Evolutionary conservation across 805 yeast genomes (phyloP), one percentile per base, ranked within the genome.

Genomic region (Kurtzmaniella cleridarum): DNA sequence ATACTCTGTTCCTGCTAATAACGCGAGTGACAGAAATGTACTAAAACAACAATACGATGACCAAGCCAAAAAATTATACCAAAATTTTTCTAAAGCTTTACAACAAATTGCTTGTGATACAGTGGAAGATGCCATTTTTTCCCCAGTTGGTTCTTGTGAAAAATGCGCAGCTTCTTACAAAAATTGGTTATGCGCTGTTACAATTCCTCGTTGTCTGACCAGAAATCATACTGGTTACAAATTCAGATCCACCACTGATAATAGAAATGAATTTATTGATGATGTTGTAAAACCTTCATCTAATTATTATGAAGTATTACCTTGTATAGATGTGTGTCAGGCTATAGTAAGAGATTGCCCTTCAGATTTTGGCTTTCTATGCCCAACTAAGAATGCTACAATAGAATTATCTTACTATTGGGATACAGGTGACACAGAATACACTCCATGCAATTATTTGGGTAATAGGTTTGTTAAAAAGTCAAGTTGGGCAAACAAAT

Each of bases 121-220:
- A 1, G 78, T 75, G 26, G 59, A 65, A 12, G 89, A 79, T 43
- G 73, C 87, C 2, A 52, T 78, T 5, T 91, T 74, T 58, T 86
- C 96, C 1, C 87, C 95, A 8, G 53, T 91, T 17, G 58, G 78
- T 29, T 69, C 82, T 0, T 91, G 98, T 53, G 70, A 66, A 11
- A 79, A 86, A 51, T 91, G 98, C 56, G 71, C 73, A 1, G 47
- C 56, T 2, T 71, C 90, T 1, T 91, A 91, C 57, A 79, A 77
- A 50, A 71, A 81, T 50, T 91, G 98, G 98, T 70, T 93, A 14
- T 91, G 98, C 61, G 72, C 95, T 0, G 87, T 88, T 3, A 69
- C 88, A 0, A 85, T 91, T 5, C 98, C 98, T 0, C 67, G 97
- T 24, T 91, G 98, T 51, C 70, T 86, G 1, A 79, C 83, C 11